These are phyloP conservation scores for Dipteronia dyeriana DNA, from an alignment of 345 rosid genomes.

Conservation along the genomic window DNA sequence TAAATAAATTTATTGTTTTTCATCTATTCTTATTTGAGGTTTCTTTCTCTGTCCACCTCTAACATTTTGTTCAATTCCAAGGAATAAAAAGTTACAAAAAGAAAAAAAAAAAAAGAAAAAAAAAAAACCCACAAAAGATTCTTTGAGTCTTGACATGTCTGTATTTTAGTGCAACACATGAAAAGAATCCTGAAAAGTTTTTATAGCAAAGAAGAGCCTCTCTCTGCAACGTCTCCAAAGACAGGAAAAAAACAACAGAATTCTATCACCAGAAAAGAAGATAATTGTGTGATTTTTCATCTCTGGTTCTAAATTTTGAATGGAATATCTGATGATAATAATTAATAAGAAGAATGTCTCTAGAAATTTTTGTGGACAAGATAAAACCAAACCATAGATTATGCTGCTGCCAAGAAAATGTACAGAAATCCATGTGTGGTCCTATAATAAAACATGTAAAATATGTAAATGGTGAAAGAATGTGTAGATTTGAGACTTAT, in stretches of 20 bases:
- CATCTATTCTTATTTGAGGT: slow-evolving; percentile 9
- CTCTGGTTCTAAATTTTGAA: not conserved
- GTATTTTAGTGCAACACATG: not conserved
- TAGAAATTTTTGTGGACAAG: not conserved
- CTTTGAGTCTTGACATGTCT: slow-evolving; percentile 29
- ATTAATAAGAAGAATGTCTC: not conserved
- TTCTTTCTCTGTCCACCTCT: slow-evolving; percentile 26
- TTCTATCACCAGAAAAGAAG: not conserved
- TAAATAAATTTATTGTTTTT: not conserved
- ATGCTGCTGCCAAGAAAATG: not conserved
- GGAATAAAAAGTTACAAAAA: slow-evolving; percentile 9
- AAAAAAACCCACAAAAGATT: slow-evolving; percentile 30
- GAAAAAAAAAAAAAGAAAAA: too few relatives aligned
- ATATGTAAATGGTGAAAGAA: not conserved
- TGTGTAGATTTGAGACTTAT: not conserved
- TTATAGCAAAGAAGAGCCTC: not conserved
- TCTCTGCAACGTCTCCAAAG: not conserved
- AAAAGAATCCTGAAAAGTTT: slow-evolving; percentile 34
- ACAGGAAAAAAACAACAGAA: not conserved
- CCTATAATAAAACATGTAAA: not conserved
- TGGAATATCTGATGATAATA: not conserved
- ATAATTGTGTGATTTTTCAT: not conserved
- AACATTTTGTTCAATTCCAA: slow-evolving; percentile 25
- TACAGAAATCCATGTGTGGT: not conserved
- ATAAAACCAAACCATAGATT: not conserved